Conservation (phyloP, 2,329 filamentous ascomycete species). For the Neofusicoccum laricinum region DNA sequence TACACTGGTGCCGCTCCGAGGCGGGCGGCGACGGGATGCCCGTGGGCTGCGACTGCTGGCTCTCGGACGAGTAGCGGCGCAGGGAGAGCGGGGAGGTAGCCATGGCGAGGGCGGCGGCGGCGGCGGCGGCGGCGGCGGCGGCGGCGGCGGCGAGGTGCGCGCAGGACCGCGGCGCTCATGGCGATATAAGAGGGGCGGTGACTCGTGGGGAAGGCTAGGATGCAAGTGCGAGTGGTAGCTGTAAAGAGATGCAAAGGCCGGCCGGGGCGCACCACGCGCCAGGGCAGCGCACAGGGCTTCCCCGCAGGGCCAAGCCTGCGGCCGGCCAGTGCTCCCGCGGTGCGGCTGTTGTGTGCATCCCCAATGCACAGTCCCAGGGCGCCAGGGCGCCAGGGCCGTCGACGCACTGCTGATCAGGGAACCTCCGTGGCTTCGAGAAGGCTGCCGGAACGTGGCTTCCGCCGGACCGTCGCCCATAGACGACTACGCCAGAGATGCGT, state of each 20-base stretch:
- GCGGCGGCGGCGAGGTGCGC: not conserved
- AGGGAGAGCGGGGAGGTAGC: not conserved
- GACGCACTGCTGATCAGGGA: not conserved
- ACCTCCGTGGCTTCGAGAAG: not conserved
- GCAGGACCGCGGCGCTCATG: not conserved
- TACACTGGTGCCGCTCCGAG: conserved; percentile 12
- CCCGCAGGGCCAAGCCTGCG: not conserved
- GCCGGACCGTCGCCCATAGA: not conserved
- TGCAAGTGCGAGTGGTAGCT: not conserved
- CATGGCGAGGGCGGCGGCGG: not conserved
- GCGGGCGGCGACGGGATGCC: conserved; percentile 3
- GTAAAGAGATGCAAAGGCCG: not conserved
- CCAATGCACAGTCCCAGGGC: not conserved
- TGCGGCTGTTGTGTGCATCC: not conserved
- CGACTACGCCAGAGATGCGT: not conserved
- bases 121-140: too few species aligned
- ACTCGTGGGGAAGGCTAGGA: not conserved
- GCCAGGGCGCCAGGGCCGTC: too few species aligned
- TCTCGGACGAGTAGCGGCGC: conserved; percentile 12
- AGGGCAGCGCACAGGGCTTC: not conserved
- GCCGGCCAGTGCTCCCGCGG: too few species aligned
- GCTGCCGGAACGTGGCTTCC: conserved; percentile 6
- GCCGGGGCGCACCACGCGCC: conserved; percentile 3
- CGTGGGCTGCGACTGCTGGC: conserved; percentile 4
- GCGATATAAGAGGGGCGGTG: conserved; percentile 7